These are phyloP conservation scores for Phaeoacremonium minimum DNA, from an alignment of 2,329 filamentous ascomycete species.

Conservation along the genomic window DNA sequence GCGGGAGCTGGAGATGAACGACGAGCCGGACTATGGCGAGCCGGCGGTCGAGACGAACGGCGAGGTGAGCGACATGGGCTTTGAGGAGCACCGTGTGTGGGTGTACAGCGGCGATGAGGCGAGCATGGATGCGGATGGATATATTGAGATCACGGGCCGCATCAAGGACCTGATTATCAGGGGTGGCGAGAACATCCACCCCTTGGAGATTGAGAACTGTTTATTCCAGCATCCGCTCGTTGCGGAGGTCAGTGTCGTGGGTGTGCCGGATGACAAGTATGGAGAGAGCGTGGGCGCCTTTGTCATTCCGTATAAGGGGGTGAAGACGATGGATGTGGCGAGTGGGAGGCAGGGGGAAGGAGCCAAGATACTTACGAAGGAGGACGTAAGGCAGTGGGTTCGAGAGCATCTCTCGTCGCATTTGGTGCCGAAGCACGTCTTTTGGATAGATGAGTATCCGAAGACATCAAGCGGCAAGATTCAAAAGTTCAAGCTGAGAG, in stretches of 20 bases:
- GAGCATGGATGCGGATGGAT: constrained; percentile 75
- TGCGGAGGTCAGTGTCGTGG: constrained; percentile 76
- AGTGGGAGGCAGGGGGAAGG: constrained; percentile 17
- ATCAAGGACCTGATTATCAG: constrained; percentile 96
- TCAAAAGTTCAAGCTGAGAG: constrained; percentile 83
- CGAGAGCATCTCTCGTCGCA: constrained; percentile 62
- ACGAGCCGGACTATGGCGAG: constrained; percentile 12
- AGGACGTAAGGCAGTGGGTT: constrained; percentile 70
- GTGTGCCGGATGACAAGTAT: constrained; percentile 74
- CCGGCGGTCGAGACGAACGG: not conserved
- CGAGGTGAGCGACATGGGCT: constrained; percentile 18
- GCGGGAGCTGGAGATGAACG: constrained; percentile 24
- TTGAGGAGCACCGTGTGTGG: constrained; percentile 62
- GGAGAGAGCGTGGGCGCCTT: constrained; percentile 88
- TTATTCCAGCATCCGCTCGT: constrained; percentile 69
- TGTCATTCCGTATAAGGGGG: constrained; percentile 50
- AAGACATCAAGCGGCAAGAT: constrained; percentile 98
- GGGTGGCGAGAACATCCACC: constrained; percentile 94
- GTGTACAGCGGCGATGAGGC: constrained; percentile 95
- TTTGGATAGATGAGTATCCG: constrained; percentile 79
- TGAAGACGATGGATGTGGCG: constrained; percentile 20
- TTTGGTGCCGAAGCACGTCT: constrained; percentile 85
- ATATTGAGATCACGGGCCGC: constrained; percentile 81
- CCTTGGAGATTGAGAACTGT: constrained; percentile 86
- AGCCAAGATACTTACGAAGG: constrained; percentile 39